phyloP scores from a whole-genome alignment of 176 grass and related monocot species.

The Aechmea fasciata region DNA sequence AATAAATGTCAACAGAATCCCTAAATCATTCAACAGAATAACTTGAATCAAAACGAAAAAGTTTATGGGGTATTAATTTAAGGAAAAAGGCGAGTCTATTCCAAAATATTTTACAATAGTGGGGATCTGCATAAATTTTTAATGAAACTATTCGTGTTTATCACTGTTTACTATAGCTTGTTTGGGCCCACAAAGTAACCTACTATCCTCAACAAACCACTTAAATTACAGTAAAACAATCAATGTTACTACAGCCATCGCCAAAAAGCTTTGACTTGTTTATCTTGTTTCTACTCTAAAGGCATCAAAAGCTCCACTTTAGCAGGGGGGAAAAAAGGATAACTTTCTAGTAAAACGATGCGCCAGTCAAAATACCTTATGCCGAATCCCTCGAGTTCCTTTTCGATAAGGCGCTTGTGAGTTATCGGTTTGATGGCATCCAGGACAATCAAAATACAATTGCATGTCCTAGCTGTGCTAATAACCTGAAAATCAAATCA shows the following conservation, averaged over 20 bases:
- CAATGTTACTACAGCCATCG: background rate
- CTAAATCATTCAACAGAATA: too few relatives aligned
- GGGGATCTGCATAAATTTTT: too few relatives aligned
- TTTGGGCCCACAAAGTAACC: background rate
- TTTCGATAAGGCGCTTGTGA: slow-evolving; percentile 95
- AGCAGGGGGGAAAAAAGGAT: background rate
- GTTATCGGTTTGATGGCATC: slow-evolving; percentile 98
- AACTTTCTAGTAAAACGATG: background rate
- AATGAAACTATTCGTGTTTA: too few relatives aligned
- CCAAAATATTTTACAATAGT: too few relatives aligned
- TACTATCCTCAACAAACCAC: background rate
- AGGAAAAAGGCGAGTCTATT: too few relatives aligned
- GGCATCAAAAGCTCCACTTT: background rate
- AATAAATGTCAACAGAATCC: too few relatives aligned
- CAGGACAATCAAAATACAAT: slow-evolving; percentile 95
- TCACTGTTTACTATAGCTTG: background rate
- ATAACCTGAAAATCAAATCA: slow-evolving; percentile 58
- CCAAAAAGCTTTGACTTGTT: background rate
- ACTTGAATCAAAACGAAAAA: too few relatives aligned
- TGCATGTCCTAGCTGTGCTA: slow-evolving; percentile 97
- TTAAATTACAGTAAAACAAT: background rate
- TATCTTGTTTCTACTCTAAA: background rate
- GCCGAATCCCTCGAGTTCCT: slow-evolving; percentile 96
- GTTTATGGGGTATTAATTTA: too few relatives aligned
- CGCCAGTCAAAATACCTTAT: slow-evolving; percentile 44